A percentile compares a stretch with the other conserved stretches of the same genome.
These are phyloP conservation scores for Hypoxylon lienhwacheense DNA, from an alignment of 495 filamentous ascomycete species.

Conservation along the genomic window DNA sequence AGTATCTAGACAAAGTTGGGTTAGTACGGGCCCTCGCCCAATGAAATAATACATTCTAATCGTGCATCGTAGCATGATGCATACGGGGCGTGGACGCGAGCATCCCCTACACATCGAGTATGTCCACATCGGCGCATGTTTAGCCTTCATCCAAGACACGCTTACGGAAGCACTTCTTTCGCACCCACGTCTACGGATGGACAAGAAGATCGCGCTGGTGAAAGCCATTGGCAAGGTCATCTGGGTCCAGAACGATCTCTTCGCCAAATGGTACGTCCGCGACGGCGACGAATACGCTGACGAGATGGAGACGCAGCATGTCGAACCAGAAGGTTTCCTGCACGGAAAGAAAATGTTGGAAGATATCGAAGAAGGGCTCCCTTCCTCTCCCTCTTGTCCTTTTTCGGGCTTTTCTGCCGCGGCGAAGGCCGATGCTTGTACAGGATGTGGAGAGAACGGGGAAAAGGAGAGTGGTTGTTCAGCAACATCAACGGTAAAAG, in stretches of 20 bases:
- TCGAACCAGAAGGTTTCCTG: constrained; percentile 64
- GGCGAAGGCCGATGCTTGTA: constrained; percentile 22
- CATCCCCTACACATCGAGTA: constrained; percentile 74
- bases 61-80: constrained; percentile 59
- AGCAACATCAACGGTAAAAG: too few species aligned
- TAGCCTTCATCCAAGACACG: constrained; percentile 74
- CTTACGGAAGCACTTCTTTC: constrained; percentile 72
- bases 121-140: constrained; percentile 68
- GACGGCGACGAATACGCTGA: constrained; percentile 72
- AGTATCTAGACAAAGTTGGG: constrained; percentile 78
- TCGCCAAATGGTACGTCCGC: constrained; percentile 72
- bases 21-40: constrained; percentile 18
- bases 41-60: neutral
- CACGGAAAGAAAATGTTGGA: constrained; percentile 49
- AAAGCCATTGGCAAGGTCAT: constrained; percentile 62
- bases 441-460: constrained; percentile 17
- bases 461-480: constrained; percentile 22
- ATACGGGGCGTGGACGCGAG: constrained; percentile 63
- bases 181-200: constrained; percentile 62
- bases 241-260: constrained; percentile 80
- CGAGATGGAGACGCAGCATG: constrained; percentile 57
- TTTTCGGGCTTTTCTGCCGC: constrained; percentile 28
- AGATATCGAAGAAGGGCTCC: constrained; percentile 32
- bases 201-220: constrained; percentile 66
- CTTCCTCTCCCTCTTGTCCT: constrained; percentile 24